phyloP scores from a whole-genome alignment of 108 stramenopile species.

The Aurantiochytrium sp. region DNA sequence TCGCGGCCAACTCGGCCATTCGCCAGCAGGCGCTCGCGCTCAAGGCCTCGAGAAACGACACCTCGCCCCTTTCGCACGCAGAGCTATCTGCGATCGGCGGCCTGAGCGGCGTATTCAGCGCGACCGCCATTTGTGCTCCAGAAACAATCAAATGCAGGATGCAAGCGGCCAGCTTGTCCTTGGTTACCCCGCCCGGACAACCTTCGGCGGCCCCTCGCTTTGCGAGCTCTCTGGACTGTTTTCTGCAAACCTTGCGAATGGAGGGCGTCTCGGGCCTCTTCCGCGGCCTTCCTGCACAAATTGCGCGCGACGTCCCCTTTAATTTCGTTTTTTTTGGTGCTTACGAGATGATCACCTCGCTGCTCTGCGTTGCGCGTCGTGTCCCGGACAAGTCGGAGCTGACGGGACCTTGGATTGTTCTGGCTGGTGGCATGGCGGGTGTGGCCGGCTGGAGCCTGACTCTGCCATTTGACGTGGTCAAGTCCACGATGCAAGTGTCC shows the following conservation, averaged over 20 bases:
- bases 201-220: neutral
- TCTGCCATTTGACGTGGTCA: slow-evolving; percentile 18
- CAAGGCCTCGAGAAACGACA: neutral
- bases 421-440: slow-evolving; percentile 25
- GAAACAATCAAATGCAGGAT: slow-evolving; percentile 20
- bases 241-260: neutral
- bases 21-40: neutral
- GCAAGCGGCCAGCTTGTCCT: neutral
- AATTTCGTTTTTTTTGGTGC: slow-evolving; percentile 22
- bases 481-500: slow-evolving; percentile 12
- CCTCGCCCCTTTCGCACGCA: neutral
- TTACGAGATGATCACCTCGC: neutral
- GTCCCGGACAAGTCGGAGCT: neutral
- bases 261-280: neutral
- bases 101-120: slow-evolving; percentile 14
- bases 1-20: slow-evolving; percentile 18
- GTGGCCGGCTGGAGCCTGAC: slow-evolving; percentile 19
- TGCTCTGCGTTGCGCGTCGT: neutral
- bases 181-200: too few relatives aligned
- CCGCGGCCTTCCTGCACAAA: neutral
- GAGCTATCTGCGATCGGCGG: slow-evolving; percentile 21
- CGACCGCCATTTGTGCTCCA: slow-evolving; percentile 20
- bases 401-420: neutral
- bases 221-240: neutral
- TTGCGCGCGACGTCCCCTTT: slow-evolving; percentile 28